A percentile compares a stretch with the other conserved stretches of the same genome.
Conservation (phyloP, 129 eudicot genomes). For the Saussurea involucrata region DNA sequence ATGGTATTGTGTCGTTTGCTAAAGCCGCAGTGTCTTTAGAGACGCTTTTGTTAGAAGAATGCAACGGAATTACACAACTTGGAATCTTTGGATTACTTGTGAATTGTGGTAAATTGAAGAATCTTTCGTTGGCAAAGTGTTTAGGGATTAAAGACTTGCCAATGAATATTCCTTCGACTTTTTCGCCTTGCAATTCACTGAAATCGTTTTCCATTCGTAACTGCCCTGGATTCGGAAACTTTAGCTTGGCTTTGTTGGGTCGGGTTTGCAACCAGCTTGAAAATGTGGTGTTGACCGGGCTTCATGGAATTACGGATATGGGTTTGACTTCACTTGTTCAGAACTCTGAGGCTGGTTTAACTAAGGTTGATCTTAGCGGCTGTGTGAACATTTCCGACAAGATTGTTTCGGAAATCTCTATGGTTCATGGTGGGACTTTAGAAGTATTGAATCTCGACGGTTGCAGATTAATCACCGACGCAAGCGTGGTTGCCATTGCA, state of each 20-base stretch:
- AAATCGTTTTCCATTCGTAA: slow-evolving; percentile 51
- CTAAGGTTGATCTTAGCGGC: slow-evolving; percentile 46
- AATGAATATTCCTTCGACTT: slow-evolving; percentile 30
- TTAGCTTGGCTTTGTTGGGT: slow-evolving; percentile 49
- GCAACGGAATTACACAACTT: slow-evolving; percentile 68
- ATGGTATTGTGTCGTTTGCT: slow-evolving; percentile 61
- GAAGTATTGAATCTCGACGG: slow-evolving; percentile 67
- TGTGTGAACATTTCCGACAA: slow-evolving; percentile 60
- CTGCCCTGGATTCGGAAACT: slow-evolving; percentile 75
- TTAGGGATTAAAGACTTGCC: slow-evolving; percentile 52
- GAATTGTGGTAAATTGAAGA: slow-evolving; percentile 52
- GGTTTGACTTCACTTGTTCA: slow-evolving; percentile 55
- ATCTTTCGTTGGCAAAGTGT: slow-evolving; percentile 54
- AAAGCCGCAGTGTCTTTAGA: slow-evolving; percentile 49
- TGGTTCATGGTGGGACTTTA: slow-evolving; percentile 56
- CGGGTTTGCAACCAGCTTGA: slow-evolving; percentile 52
- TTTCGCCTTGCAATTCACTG: slow-evolving; percentile 36
- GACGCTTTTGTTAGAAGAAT: slow-evolving; percentile 67
- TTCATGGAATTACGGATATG: slow-evolving; percentile 47
- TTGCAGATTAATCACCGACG: slow-evolving; percentile 53
- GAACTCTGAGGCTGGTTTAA: slow-evolving; percentile 44
- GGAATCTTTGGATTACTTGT: slow-evolving; percentile 60
- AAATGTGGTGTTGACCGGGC: slow-evolving; percentile 49
- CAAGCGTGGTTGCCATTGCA: slow-evolving; percentile 50
- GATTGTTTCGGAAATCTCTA: slow-evolving; percentile 39